phyloP scores from a whole-genome alignment of 148 eudicot genomes.

The Rhododendron ovatum region DNA sequence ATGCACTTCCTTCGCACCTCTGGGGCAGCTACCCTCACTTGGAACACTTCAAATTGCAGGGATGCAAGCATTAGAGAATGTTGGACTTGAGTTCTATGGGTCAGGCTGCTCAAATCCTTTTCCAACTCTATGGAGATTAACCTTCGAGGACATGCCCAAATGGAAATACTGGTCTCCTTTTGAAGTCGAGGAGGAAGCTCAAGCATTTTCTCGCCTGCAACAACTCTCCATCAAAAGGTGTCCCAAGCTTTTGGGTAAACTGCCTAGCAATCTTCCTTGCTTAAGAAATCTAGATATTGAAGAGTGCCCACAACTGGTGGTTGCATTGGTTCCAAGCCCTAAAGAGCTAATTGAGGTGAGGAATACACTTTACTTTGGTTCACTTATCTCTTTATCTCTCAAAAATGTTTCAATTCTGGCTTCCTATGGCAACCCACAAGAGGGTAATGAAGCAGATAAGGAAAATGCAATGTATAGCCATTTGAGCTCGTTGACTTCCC shows the following conservation, averaged over 20 bases:
- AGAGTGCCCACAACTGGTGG: neutral
- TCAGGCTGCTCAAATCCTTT: too few relatives aligned
- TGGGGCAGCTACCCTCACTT: too few relatives aligned
- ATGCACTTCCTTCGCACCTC: too few relatives aligned
- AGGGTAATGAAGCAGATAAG: neutral
- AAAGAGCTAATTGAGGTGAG: neutral
- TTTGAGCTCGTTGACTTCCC: neutral
- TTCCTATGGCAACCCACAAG: neutral
- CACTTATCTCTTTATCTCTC: neutral
- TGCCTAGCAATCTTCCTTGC: conserved; percentile 1
- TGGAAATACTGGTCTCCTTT: too few relatives aligned
- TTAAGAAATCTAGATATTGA: neutral
- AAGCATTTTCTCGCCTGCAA: too few relatives aligned
- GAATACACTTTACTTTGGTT: neutral
- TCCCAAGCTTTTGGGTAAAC: neutral
- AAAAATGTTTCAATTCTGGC: neutral
- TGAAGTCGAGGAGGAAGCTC: too few relatives aligned
- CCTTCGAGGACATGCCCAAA: too few relatives aligned
- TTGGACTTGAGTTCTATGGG: too few relatives aligned
- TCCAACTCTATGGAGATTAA: too few relatives aligned
- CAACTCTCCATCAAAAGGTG: too few relatives aligned
- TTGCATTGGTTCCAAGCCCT: neutral
- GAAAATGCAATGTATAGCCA: neutral
- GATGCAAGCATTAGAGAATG: too few relatives aligned
- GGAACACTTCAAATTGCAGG: too few relatives aligned